Conservation (phyloP, 495 filamentous ascomycete species). For the Daldinia loculata region DNA sequence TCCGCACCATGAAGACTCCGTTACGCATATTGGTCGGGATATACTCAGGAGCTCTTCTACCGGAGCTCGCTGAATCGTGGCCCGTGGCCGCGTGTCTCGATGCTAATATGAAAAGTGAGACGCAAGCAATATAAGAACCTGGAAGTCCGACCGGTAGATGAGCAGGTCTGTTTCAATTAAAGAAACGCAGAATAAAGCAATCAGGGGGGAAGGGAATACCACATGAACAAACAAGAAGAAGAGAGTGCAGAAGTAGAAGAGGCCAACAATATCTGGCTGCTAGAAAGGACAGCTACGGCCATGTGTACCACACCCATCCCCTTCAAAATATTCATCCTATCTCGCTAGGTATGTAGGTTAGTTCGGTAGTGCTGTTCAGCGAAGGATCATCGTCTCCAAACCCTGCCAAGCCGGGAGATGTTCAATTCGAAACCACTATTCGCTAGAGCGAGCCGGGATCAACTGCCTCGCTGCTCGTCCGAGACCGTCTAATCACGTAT, state of each 20-base stretch:
- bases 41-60: constrained; percentile 26
- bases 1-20: constrained; percentile 32
- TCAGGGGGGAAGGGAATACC: constrained; percentile 24
- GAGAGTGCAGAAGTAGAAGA: constrained; percentile 13
- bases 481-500: constrained; percentile 16
- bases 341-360: background rate
- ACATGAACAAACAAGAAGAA: constrained; percentile 31
- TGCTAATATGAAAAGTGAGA: constrained; percentile 31
- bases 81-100: constrained; percentile 11
- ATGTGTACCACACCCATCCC: constrained; percentile 19
- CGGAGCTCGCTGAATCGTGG: constrained; percentile 35
- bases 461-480: constrained; percentile 22
- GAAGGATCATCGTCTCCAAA: constrained; percentile 30
- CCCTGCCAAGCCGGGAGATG: constrained; percentile 46
- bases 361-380: constrained; percentile 1
- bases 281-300: constrained; percentile 6
- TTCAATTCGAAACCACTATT: constrained; percentile 31
- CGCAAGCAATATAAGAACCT: constrained; percentile 37
- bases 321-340: constrained; percentile 14
- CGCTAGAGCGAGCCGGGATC: constrained; percentile 27
- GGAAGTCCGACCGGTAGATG: constrained; percentile 16
- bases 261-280: constrained; percentile 12
- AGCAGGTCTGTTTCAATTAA: constrained; percentile 35
- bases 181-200: constrained; percentile 23
- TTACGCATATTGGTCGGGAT: constrained; percentile 43